phyloP scores from a whole-genome alignment of 768 basidiomycete species.

The Leucosporidium creatinivorum region DNA sequence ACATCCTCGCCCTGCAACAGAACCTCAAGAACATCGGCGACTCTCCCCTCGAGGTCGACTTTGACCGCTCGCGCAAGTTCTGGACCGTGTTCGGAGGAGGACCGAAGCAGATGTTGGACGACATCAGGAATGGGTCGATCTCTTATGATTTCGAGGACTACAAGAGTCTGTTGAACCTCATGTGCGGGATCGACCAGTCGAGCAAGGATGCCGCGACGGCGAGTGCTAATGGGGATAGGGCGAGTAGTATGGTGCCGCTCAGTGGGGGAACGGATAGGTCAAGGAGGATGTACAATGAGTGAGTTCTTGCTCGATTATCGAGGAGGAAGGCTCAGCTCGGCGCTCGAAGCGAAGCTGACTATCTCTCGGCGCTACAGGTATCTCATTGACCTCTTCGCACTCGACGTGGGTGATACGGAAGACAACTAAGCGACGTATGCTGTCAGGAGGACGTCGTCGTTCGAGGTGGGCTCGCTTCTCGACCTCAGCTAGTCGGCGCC shows the following conservation, averaged over 20 bases:
- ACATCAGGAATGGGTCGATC: conserved; percentile 54
- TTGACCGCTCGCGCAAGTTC: conserved; percentile 69
- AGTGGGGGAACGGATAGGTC: conserved; percentile 4
- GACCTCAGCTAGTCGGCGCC: no score
- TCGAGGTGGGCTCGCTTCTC: no score
- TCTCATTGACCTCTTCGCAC: conserved; percentile 61
- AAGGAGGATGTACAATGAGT: conserved; percentile 54
- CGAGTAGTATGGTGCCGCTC: not conserved
- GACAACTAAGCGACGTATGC: no score
- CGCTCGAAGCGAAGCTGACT: no score
- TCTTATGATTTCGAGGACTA: conserved; percentile 84
- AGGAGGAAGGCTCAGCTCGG: no score
- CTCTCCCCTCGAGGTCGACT: conserved; percentile 58
- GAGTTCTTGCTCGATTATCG: no score
- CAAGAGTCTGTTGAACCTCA: conserved; percentile 78
- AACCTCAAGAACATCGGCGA: conserved; percentile 66
- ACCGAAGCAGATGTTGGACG: conserved; percentile 74
- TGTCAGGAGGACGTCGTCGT: no score
- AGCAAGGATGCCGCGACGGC: conserved; percentile 19
- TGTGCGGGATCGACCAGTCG: conserved; percentile 68
- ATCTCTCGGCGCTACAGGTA: conserved; percentile 42
- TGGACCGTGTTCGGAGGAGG: conserved; percentile 68
- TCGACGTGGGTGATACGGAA: not conserved
- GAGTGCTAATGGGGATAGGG: not conserved
- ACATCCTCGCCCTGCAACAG: conserved; percentile 86